Evolutionary conservation across 306 rosid genomes (phyloP).

Genomic region (Phaseolus lunatus): DNA sequence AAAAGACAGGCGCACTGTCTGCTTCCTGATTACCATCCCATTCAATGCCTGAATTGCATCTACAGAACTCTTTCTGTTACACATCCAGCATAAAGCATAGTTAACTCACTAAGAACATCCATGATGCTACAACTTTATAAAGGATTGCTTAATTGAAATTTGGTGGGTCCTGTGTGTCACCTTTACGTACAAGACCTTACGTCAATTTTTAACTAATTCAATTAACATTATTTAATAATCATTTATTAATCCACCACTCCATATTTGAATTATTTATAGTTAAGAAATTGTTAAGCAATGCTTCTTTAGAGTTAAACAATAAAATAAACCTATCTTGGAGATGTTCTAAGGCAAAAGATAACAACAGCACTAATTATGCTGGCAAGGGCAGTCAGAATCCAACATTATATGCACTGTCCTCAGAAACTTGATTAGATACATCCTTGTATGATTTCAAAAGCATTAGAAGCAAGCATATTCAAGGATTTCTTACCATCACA

Average conservation of each 20-base stretch:
- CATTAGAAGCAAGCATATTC: slow-evolving; percentile 13
- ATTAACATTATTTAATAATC: no score
- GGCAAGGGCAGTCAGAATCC: slow-evolving; percentile 1
- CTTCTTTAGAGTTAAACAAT: no score
- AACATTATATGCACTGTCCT: background rate
- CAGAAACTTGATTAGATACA: background rate
- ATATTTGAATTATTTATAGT: no score
- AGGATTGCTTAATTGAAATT: no score
- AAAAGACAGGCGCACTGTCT: slow-evolving; percentile 91
- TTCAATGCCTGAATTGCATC: slow-evolving; percentile 86
- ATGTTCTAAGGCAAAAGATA: background rate
- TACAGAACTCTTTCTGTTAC: slow-evolving; percentile 91
- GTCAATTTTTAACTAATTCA: no score
- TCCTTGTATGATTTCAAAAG: background rate
- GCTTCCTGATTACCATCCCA: slow-evolving; percentile 91
- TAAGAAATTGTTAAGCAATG: no score
- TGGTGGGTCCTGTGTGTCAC: no score
- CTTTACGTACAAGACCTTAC: no score
- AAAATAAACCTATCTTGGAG: no score
- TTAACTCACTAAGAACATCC: background rate
- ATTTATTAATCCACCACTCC: no score
- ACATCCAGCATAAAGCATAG: slow-evolving; percentile 37
- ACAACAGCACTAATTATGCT: background rate
- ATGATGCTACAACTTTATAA: no score
- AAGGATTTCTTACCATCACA: slow-evolving; percentile 33